phyloP scores from a whole-genome alignment of 371 early-diverging fungal genomes.

The Saksenaea oblongispora region DNA sequence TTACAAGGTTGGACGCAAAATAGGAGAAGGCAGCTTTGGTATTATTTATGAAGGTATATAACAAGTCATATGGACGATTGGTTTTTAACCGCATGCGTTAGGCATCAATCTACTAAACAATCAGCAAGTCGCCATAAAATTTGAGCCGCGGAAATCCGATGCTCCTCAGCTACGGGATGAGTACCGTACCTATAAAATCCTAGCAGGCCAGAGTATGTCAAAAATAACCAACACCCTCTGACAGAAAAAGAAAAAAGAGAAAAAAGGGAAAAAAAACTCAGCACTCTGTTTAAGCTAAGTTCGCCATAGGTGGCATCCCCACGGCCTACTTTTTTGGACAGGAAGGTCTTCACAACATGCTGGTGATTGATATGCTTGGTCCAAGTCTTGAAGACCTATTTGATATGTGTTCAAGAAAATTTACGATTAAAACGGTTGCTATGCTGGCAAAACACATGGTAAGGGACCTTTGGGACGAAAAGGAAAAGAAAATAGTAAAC shows the following conservation, averaged over 20 bases:
- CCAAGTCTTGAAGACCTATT: constrained; percentile 97
- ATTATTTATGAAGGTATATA: constrained; percentile 92
- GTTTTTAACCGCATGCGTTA: background rate
- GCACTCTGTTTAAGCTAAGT: constrained; percentile 19
- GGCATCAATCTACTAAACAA: constrained; percentile 68
- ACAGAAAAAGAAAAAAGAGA: background rate
- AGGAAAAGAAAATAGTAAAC: background rate
- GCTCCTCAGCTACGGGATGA: constrained; percentile 90
- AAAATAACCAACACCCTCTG: constrained; percentile 29
- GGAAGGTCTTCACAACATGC: constrained; percentile 94
- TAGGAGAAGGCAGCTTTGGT: constrained; percentile 96
- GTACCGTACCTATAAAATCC: constrained; percentile 82
- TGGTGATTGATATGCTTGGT: constrained; percentile 98
- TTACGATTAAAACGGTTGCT: constrained; percentile 91
- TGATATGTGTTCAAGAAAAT: constrained; percentile 90
- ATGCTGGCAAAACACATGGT: constrained; percentile 98
- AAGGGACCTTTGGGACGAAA: constrained; percentile 7
- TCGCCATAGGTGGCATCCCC: constrained; percentile 76
- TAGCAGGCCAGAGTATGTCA: constrained; percentile 63
- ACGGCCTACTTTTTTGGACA: constrained; percentile 94
- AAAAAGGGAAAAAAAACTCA: background rate
- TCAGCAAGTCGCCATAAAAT: constrained; percentile 84
- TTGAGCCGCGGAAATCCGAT: constrained; percentile 83
- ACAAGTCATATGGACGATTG: background rate
- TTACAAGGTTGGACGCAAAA: constrained; percentile 89